Evolutionary conservation across 1,284 basidiomycete genomes (phyloP), one percentile per base, ranked within the genome.

Genomic region (Athelia psychrophila): DNA sequence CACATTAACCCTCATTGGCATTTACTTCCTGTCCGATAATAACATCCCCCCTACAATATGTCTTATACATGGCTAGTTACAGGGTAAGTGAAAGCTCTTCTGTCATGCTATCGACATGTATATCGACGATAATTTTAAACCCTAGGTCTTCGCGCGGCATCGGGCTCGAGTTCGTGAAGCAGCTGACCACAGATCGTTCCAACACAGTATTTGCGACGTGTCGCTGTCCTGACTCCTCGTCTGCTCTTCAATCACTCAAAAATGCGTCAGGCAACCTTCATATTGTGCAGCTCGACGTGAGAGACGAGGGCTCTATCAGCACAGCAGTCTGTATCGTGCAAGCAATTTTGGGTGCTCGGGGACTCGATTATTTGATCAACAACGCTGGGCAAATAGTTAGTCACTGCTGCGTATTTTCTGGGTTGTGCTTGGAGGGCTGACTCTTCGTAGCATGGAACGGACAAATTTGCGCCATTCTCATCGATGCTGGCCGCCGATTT

Each of bases 121-220:
- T 30, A 13, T 13, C 27, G 6, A 30, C 27, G 13, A n/a, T n/a
- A 30, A 30, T 30, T 30, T 13, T 30, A 13, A 5, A 30, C 27
- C n/a, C 27, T 52, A 73, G 73, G n/a, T 56, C 68, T n/a, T 72
- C 68, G 23, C 67, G 72, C 19, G 74, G 73, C 3, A 71, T 76
- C 38, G 73, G 73, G 4, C 60, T 75, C n/a, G 73, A 74, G 57
- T 58, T 69, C 22, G 63, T 66, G 6, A 60, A 60, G 20, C 72
- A 75, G 52, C 64, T 76, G 20, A 52, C 69, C n/a, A 49, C 56
- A 5, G 55, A 64, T 19, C 58, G 66, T 2, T 48, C 54, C 9
- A 73, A 72, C 58, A 56, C 63, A 53, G 68, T 76, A 30, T 63
- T 75, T 51, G 73, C 72, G 16, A 66, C 72, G 1, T 75, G 72